phyloP scores from a whole-genome alignment of 1,284 basidiomycete genomes.

The Calocybe gambosa region DNA sequence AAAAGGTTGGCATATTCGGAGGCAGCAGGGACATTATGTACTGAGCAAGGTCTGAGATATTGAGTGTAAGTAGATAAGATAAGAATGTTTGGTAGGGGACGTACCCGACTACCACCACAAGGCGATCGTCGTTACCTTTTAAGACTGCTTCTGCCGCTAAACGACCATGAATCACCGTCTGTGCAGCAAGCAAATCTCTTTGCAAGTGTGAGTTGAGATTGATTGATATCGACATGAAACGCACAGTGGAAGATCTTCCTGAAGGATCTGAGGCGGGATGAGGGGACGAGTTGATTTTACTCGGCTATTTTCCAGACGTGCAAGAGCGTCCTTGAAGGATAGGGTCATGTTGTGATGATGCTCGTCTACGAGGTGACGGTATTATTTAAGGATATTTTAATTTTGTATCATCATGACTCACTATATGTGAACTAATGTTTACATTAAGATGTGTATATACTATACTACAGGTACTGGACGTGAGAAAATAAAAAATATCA shows the following conservation, averaged over 20 bases:
- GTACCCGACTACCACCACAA: constrained; percentile 84
- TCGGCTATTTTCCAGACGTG: constrained; percentile 79
- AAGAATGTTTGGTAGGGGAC: constrained; percentile 17
- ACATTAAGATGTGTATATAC: neutral
- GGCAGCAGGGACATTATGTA: constrained; percentile 83
- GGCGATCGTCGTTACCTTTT: constrained; percentile 80
- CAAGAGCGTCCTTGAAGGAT: constrained; percentile 72
- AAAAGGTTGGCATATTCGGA: constrained; percentile 80
- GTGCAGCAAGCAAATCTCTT: constrained; percentile 66
- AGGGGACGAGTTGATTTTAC: constrained; percentile 83
- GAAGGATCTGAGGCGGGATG: constrained; percentile 89
- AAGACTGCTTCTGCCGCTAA: constrained; percentile 74
- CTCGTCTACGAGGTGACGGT: constrained; percentile 5
- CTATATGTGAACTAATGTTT: neutral
- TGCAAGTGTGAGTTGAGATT: constrained; percentile 13
- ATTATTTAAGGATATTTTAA: neutral
- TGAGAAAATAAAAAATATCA: neutral
- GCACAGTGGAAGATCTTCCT: constrained; percentile 80
- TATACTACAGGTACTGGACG: neutral
- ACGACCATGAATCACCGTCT: constrained; percentile 85
- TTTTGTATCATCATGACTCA: neutral
- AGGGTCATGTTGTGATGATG: constrained; percentile 32
- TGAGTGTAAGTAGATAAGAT: constrained; percentile 7
- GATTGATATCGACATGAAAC: constrained; percentile 20
- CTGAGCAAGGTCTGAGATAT: constrained; percentile 76